Base-by-base conservation (phyloP, 768 basidiomycete species). In the Leccinum longicurvipes region DNA sequence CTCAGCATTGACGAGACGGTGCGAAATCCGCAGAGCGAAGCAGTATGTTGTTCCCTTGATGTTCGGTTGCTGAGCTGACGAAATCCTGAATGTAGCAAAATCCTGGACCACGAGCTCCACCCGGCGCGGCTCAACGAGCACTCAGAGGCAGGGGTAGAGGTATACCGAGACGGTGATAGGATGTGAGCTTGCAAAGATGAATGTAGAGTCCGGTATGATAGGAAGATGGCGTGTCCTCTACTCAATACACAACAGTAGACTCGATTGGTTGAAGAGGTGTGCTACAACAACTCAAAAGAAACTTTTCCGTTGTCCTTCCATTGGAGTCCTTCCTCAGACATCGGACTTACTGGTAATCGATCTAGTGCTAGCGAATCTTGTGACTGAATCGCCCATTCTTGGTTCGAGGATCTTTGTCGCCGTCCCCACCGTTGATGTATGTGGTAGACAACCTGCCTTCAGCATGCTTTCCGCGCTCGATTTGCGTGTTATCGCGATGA, bases 1-100 rank as follows among this genome's bases (percentile, higher is more conserved):
- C 75, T 99, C 55, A 94, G 91, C 61, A 91, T 99, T 3, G 97
- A 99, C 66, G 97, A 99, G 78, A 99, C 97, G 6, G 94, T 98
- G 27, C 80, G 90, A 60, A 96, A 93, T 68, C 96, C 96, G 3
- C 93, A 96, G 70, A 93, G 89, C 67, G 93, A 96, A 81, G 80
- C 83, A 65, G 94, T 95, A 73, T 64, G 88, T 78, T 41, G 19
- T 29, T 19, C 28, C 24, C 41, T 23, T 50, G 47, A 36, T 47
- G 14, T 39, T 53, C 36, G 41, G 50, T 55, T 24, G 24, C 51
- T 44, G 56, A 32, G 50, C 54, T 67, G 47, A 76, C 60, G 14
- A 44, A 54, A 48, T 51, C 51, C 29, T 31, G 29, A 39, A 51
- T 44, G 12, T 60, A 93, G 91, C 81, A 79, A 74, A 84, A 85